Percentiles rank a stretch among this genome's conserved stretches.
Conservation (phyloP, 768 basidiomycete genomes). For the Suillus subalutaceus region DNA sequence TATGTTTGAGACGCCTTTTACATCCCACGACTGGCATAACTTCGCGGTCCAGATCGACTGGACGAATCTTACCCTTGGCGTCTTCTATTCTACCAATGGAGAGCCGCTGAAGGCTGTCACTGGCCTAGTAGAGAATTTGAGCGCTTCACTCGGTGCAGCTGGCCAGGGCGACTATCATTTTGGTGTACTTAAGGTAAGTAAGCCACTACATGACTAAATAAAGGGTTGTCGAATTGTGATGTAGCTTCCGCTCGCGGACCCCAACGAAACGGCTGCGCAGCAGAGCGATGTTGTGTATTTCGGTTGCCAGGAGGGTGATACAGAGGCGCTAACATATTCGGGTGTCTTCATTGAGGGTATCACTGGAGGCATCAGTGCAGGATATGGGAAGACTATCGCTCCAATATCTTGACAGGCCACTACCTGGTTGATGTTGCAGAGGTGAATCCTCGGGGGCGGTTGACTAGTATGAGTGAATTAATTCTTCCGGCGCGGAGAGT, state of each 20-base stretch:
- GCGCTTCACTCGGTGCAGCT: slow-evolving; percentile 40
- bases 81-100: slow-evolving; percentile 52
- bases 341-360: slow-evolving; percentile 58
- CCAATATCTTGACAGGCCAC: slow-evolving; percentile 12
- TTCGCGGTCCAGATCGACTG: slow-evolving; percentile 62
- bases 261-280: slow-evolving; percentile 44
- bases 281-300: slow-evolving; percentile 59
- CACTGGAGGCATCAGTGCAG: slow-evolving; percentile 39
- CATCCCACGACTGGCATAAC: slow-evolving; percentile 54
- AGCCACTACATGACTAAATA: background rate
- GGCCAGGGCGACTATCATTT: slow-evolving; percentile 66
- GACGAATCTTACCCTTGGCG: slow-evolving; percentile 49
- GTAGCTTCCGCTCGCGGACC: slow-evolving; percentile 57
- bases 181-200: slow-evolving; percentile 56
- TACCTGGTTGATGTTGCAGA: background rate
- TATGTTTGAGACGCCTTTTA: slow-evolving; percentile 52
- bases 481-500: slow-evolving; percentile 12
- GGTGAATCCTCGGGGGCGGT: background rate
- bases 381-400: slow-evolving; percentile 24
- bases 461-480: slow-evolving; percentile 10
- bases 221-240: background rate
- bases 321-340: slow-evolving; percentile 58
- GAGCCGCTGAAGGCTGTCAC: slow-evolving; percentile 46
- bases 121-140: slow-evolving; percentile 42
- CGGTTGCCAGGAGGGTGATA: slow-evolving; percentile 60